These are phyloP conservation scores for Neocatenulostroma microsporum DNA, from an alignment of 2,329 filamentous ascomycete genomes.

Conservation along the genomic window DNA sequence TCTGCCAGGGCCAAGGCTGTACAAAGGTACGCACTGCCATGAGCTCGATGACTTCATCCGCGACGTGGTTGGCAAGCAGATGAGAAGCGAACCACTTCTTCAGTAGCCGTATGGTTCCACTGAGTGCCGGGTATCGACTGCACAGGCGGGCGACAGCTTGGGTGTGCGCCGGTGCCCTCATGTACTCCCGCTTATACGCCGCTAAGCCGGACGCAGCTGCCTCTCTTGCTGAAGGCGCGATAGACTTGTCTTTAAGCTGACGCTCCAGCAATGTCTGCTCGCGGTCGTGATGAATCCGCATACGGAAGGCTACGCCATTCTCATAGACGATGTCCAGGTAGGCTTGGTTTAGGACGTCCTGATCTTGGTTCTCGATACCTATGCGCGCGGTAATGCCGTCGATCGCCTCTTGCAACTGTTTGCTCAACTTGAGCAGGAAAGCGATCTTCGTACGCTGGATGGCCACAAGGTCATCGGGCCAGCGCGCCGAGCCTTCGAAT, in stretches of 20 bases:
- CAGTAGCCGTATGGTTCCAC: conserved; percentile 70
- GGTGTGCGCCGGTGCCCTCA: conserved; percentile 67
- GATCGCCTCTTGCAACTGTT: conserved; percentile 58
- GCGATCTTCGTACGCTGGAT: conserved; percentile 93
- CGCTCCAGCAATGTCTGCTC: conserved; percentile 74
- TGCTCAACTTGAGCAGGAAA: conserved; percentile 66
- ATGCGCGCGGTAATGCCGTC: conserved; percentile 58
- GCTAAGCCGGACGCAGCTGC: conserved; percentile 63
- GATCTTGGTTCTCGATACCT: conserved; percentile 69
- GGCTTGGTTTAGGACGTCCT: conserved; percentile 64
- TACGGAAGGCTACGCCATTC: conserved; percentile 65
- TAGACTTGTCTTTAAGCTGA: conserved; percentile 64
- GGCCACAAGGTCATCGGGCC: conserved; percentile 84
- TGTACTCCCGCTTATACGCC: conserved; percentile 61
- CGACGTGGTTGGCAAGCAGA: conserved; percentile 67
- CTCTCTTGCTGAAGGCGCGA: conserved; percentile 59
- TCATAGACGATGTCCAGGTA: conserved; percentile 76
- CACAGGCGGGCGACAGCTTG: conserved; percentile 73
- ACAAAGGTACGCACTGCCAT: conserved; percentile 74
- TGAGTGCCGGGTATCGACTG: conserved; percentile 71
- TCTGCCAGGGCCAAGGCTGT: conserved; percentile 69
- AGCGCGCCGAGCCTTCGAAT: conserved; percentile 86
- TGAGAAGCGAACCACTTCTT: conserved; percentile 88
- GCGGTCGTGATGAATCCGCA: conserved; percentile 82
- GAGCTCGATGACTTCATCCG: conserved; percentile 76